Conservation (phyloP, 208 protist species). For the Angomonas ambiguus region DNA sequence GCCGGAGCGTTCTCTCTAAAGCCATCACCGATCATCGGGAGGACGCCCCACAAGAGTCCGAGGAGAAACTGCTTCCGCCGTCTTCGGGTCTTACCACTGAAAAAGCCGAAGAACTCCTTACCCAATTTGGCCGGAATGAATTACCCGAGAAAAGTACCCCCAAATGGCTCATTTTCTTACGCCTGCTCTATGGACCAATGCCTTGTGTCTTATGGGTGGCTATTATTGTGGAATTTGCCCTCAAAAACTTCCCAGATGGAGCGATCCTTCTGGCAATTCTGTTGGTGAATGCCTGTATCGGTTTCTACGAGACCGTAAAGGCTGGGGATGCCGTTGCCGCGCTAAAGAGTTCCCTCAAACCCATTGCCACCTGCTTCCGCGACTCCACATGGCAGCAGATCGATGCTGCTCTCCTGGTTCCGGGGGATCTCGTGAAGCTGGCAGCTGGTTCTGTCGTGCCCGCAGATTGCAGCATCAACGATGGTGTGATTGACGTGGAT, state of each 20-base stretch:
- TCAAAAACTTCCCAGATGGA: conserved; percentile 81
- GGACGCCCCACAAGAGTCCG: conserved; percentile 14
- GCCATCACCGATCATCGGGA: background rate
- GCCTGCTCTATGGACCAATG: conserved; percentile 80
- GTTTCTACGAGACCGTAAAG: conserved; percentile 91
- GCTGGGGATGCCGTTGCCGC: conserved; percentile 91
- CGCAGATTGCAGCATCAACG: conserved; percentile 89
- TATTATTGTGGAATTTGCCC: conserved; percentile 83
- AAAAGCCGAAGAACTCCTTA: conserved; percentile 57
- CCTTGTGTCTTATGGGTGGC: conserved; percentile 82
- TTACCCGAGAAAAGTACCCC: conserved; percentile 66
- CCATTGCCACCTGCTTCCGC: conserved; percentile 62
- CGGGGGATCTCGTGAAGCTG: conserved; percentile 92
- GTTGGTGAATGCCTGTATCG: conserved; percentile 76
- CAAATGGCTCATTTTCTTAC: conserved; percentile 76
- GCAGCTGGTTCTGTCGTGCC: conserved; percentile 88
- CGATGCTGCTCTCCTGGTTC: conserved; percentile 80
- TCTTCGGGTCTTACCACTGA: conserved; percentile 55
- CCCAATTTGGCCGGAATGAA: conserved; percentile 69
- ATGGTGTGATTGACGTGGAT: conserved; percentile 90
- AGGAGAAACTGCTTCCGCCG: conserved; percentile 33
- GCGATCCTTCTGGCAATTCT: conserved; percentile 80
- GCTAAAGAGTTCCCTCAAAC: conserved; percentile 86
- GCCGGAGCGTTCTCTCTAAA: background rate
- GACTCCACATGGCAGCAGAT: conserved; percentile 83